phyloP scores from a whole-genome alignment of 345 rosid species.

The Gossypium herbaceum region DNA sequence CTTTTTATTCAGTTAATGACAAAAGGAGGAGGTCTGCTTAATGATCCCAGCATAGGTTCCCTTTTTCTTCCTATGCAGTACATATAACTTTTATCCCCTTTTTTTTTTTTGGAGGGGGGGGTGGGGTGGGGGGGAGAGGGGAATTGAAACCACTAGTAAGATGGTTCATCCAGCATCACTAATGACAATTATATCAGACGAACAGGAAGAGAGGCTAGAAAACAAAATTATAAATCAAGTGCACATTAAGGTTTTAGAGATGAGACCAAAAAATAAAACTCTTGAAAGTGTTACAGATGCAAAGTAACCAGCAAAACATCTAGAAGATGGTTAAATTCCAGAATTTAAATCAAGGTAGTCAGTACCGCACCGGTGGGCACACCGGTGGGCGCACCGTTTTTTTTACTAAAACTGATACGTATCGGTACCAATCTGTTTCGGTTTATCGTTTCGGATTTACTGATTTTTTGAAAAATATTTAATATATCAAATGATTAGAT shows the following conservation, averaged over 20 bases:
- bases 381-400: too few relatives aligned
- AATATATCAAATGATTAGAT: too few relatives aligned
- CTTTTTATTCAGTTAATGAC: neutral
- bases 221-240: neutral
- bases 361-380: too few relatives aligned
- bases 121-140: rapidly evolving
- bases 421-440: too few relatives aligned
- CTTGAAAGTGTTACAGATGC: neutral
- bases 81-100: neutral
- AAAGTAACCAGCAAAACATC: neutral
- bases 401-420: too few relatives aligned
- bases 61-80: neutral
- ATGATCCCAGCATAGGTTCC: neutral
- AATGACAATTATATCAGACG: neutral
- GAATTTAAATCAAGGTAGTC: neutral
- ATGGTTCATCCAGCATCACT: neutral
- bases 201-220: neutral
- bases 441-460: too few relatives aligned
- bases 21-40: neutral
- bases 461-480: too few relatives aligned
- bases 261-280: neutral
- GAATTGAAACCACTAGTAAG: neutral
- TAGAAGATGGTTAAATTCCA: neutral
- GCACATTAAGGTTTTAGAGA: neutral
- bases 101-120: too few relatives aligned